Conservation (phyloP, 2,329 filamentous ascomycete species). For the Fusarium zealandicum region DNA sequence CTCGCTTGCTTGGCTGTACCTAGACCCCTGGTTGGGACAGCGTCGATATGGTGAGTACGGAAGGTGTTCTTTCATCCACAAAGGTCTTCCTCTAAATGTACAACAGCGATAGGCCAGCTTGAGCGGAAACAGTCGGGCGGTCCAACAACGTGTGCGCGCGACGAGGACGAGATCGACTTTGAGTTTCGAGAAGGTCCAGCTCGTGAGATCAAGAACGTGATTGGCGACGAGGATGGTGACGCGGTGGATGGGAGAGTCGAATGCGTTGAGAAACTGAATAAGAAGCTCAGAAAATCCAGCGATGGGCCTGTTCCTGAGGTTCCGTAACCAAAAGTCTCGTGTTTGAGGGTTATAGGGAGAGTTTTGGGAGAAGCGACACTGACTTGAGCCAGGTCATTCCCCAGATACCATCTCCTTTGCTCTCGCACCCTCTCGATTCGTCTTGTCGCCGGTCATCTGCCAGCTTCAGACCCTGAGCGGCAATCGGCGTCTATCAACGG, state of each 20-base stretch:
- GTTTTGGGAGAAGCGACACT: not conserved
- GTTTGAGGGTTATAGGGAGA: no score
- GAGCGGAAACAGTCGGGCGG: not conserved
- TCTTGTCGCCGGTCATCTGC: not conserved
- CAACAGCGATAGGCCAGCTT: no score
- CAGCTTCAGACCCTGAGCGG: not conserved
- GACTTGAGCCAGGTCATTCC: not conserved
- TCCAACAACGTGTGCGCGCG: not conserved
- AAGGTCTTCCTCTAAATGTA: no score
- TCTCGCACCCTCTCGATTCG: not conserved
- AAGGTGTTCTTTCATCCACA: no score
- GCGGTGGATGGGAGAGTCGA: not conserved
- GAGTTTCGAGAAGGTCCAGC: not conserved
- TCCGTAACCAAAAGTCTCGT: not conserved
- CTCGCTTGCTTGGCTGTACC: not conserved
- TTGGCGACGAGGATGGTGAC: not conserved
- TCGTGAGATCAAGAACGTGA: not conserved
- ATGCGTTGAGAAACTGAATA: not conserved
- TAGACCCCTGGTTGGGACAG: not conserved
- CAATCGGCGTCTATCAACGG: no score
- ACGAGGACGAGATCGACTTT: constrained; percentile 14
- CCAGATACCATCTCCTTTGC: constrained; percentile 1
- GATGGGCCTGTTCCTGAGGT: not conserved
- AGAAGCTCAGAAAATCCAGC: not conserved
- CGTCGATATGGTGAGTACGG: not conserved